These are phyloP conservation scores for Megacollybia marginata DNA, from an alignment of 768 basidiomycete genomes.

Conservation along the genomic window DNA sequence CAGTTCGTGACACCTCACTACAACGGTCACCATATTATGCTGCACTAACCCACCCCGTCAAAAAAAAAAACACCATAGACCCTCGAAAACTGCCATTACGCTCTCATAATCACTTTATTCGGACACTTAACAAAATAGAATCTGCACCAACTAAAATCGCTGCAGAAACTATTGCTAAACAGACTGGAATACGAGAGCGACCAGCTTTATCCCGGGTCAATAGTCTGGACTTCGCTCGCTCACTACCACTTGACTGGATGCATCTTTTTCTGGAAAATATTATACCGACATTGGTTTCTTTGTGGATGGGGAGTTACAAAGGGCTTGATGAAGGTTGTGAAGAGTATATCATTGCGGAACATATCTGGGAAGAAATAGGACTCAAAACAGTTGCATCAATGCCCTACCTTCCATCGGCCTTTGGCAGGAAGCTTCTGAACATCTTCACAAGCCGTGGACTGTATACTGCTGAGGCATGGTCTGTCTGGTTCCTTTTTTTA, in stretches of 20 bases:
- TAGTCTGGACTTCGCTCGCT: slow-evolving; percentile 20
- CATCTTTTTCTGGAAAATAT: no score
- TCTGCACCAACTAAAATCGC: slow-evolving; percentile 1
- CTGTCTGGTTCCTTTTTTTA: no score
- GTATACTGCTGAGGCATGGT: no score
- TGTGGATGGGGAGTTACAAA: slow-evolving; percentile 9
- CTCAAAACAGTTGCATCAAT: no score
- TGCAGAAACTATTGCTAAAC: slow-evolving; percentile 10
- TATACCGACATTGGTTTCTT: slow-evolving; percentile 4
- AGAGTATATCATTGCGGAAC: slow-evolving; percentile 16
- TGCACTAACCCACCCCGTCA: slow-evolving; percentile 9
- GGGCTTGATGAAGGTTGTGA: no score
- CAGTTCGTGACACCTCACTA: slow-evolving; percentile 4
- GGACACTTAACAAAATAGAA: background rate
- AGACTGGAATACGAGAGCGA: slow-evolving; percentile 21
- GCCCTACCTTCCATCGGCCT: no score
- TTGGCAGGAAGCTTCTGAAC: no score
- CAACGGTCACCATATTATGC: slow-evolving; percentile 15
- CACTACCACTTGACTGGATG: slow-evolving; percentile 29
- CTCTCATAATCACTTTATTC: slow-evolving; percentile 11
- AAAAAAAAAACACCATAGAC: slow-evolving; percentile 2
- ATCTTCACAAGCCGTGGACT: no score
- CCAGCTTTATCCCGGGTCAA: slow-evolving; percentile 18
- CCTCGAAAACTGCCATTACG: slow-evolving; percentile 12
- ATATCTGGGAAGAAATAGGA: slow-evolving; percentile 30